These are phyloP conservation scores for Berberis vulgaris DNA, from an alignment of 164 flowering plant genomes.

Conservation along the genomic window DNA sequence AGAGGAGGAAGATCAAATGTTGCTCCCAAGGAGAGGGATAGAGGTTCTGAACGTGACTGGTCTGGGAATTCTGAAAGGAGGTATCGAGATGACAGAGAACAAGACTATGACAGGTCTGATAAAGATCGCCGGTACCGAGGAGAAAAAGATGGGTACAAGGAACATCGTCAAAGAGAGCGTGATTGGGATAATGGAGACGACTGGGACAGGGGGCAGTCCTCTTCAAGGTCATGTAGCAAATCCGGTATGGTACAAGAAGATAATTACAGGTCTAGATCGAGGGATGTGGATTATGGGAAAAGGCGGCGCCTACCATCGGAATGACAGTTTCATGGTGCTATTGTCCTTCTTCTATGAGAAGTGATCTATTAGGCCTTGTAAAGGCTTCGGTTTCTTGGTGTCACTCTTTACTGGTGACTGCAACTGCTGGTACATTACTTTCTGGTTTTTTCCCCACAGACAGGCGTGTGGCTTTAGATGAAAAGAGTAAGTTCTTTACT, in stretches of 20 bases:
- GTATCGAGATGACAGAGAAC: constrained; percentile 67
- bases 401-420: constrained; percentile 13
- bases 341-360: constrained; percentile 6
- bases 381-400: constrained; percentile 3
- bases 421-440: constrained; percentile 9
- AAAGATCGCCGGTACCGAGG: constrained; percentile 44
- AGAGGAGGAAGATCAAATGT: constrained; percentile 54
- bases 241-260: constrained; percentile 57
- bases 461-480: constrained; percentile 23
- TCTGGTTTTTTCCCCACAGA: constrained; percentile 11
- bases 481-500: constrained; percentile 42
- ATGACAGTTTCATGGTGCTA: constrained; percentile 15
- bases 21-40: constrained; percentile 61
- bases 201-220: constrained; percentile 66
- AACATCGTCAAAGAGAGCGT: constrained; percentile 43
- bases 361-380: constrained; percentile 10
- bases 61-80: constrained; percentile 65
- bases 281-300: constrained; percentile 78
- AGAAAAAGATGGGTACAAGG: constrained; percentile 60
- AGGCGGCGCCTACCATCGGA: constrained; percentile 56
- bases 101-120: constrained; percentile 48
- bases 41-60: constrained; percentile 66
- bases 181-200: constrained; percentile 51
- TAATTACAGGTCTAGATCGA: constrained; percentile 58
- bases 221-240: constrained; percentile 64